Percentiles rank a stretch among this genome's conserved stretches.
Evolutionary conservation across 176 grass and related monocot genomes (phyloP).

Genomic region (Chrysopogon serrulatus): DNA sequence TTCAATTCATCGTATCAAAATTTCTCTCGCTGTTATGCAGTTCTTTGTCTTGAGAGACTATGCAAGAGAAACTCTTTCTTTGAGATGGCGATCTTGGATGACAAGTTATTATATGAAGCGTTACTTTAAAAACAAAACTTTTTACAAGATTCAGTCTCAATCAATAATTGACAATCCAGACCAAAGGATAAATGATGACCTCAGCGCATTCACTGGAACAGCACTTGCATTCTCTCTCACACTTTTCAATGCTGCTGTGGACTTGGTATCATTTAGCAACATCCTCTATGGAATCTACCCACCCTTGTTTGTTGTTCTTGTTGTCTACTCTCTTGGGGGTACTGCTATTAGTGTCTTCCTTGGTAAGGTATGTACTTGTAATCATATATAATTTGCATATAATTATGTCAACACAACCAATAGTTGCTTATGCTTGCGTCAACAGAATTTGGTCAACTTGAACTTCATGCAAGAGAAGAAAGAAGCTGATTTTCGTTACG

Average conservation of each 20-base stretch:
- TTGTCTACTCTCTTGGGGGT: constrained; percentile 95
- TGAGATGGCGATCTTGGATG: constrained; percentile 99
- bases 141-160: constrained; percentile 96
- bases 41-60: constrained; percentile 98
- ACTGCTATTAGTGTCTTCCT: constrained; percentile 86
- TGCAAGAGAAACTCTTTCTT: constrained; percentile 92
- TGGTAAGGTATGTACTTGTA: constrained; percentile 71
- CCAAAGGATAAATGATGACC: constrained; percentile 95
- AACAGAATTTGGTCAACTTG: constrained; percentile 87
- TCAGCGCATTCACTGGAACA: constrained; percentile 89
- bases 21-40: constrained; percentile 49
- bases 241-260: constrained; percentile 81
- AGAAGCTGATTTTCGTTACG: constrained; percentile 98
- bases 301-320: constrained; percentile 85
- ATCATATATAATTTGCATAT: not conserved
- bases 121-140: constrained; percentile 84
- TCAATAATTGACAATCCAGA: constrained; percentile 95
- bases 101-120: constrained; percentile 94
- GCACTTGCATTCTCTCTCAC: constrained; percentile 83
- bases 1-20: not conserved
- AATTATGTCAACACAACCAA: not conserved
- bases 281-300: constrained; percentile 98
- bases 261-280: constrained; percentile 98
- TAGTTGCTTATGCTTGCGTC: constrained; percentile 5
- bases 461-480: constrained; percentile 99